phyloP scores from a whole-genome alignment of 768 basidiomycete genomes.

The Termitomyces sp. region DNA sequence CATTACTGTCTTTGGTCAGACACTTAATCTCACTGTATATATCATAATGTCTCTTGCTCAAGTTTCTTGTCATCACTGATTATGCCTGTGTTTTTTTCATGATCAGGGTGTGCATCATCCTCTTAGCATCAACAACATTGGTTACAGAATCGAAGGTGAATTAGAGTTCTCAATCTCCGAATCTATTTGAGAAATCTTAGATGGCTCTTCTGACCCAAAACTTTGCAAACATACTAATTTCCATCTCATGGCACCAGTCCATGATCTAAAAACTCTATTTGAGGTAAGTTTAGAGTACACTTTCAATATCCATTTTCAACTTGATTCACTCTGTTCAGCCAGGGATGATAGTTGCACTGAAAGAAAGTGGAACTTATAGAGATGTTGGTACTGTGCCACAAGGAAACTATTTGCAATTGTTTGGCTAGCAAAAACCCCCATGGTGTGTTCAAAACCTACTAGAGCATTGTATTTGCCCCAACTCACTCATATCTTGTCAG shows the following conservation, averaged over 20 bases:
- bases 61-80: background rate
- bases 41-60: background rate
- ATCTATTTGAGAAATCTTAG: background rate
- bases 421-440: background rate
- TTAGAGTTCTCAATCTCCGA: background rate
- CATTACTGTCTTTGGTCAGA: background rate
- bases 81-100: background rate
- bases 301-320: background rate
- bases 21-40: background rate
- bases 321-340: background rate
- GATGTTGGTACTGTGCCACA: background rate
- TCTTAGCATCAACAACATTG: background rate
- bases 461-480: background rate
- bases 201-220: background rate
- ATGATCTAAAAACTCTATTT: background rate
- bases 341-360: background rate
- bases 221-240: background rate
- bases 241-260: background rate
- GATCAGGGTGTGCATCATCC: background rate
- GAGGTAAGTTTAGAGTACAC: background rate
- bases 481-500: background rate
- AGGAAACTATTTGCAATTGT: background rate
- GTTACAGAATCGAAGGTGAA: background rate
- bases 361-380: background rate
- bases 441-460: background rate